Conservation (phyloP, 257 asterid genomes). For the Craterostigma plantagineum region DNA sequence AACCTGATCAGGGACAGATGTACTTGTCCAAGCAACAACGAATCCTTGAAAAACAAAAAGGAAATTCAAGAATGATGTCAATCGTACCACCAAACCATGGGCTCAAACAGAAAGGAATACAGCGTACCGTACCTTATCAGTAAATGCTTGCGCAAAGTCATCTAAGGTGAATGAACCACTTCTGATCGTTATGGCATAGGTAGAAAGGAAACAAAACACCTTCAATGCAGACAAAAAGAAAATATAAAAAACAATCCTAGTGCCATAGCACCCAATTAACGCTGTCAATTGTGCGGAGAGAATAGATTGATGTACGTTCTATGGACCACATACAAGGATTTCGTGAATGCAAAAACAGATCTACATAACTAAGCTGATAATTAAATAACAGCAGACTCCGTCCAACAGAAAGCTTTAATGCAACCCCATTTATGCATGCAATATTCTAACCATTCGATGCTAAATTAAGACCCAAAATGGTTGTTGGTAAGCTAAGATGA, state of each 20-base stretch:
- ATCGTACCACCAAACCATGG: neutral
- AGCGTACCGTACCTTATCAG: conserved; percentile 63
- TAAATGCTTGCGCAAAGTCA: conserved; percentile 69
- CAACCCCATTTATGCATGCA: no score
- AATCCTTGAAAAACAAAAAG: conserved; percentile 39
- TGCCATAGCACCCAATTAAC: no score
- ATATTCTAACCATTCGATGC: no score
- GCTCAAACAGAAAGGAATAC: neutral
- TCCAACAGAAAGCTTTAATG: no score
- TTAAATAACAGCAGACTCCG: no score
- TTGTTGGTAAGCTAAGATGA: no score
- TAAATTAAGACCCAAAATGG: no score
- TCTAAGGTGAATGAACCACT: conserved; percentile 56
- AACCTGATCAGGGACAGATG: conserved; percentile 67
- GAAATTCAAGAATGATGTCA: conserved; percentile 10
- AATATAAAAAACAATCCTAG: conserved; percentile 1
- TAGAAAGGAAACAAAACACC: conserved; percentile 76
- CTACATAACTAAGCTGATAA: no score
- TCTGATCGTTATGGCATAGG: conserved; percentile 47
- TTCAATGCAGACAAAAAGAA: conserved; percentile 18
- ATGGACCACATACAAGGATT: no score
- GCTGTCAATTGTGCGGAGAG: no score
- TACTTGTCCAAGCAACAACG: conserved; percentile 76
- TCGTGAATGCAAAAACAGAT: no score
- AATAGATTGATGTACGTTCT: no score